A percentile compares a stretch with the other conserved stretches of the same genome.
Conservation (phyloP, 2,329 filamentous ascomycete species). For the Colletotrichum aenigma region DNA sequence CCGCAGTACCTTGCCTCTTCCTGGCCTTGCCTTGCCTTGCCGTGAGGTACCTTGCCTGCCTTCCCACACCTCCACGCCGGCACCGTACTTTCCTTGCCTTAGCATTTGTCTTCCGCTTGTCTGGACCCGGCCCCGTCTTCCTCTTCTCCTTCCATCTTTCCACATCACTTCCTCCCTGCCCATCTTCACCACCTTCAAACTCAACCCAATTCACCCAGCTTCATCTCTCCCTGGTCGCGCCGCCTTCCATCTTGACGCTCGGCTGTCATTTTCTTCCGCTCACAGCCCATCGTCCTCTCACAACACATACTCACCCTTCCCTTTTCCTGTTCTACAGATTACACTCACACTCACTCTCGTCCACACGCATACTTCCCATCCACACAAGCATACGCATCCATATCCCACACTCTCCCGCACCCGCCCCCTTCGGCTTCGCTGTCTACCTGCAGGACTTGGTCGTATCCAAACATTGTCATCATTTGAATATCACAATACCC, state of each 20-base stretch:
- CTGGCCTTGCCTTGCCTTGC: neutral
- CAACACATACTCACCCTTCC: neutral
- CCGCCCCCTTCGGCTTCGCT: neutral
- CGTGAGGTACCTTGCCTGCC: neutral
- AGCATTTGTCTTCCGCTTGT: constrained; percentile 22
- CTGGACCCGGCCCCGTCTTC: constrained; percentile 15
- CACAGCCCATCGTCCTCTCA: neutral
- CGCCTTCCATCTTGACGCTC: neutral
- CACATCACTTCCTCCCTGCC: constrained; percentile 22
- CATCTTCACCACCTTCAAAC: constrained; percentile 22
- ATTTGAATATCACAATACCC: neutral
- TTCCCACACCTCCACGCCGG: neutral
- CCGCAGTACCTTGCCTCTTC: neutral
- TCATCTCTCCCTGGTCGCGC: constrained; percentile 12
- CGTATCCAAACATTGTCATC: neutral
- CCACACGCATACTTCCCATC: neutral
- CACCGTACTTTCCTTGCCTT: constrained; percentile 6
- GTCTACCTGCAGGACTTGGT: neutral
- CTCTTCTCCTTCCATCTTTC: constrained; percentile 20
- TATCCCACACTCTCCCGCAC: neutral
- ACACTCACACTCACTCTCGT: neutral
- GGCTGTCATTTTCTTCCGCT: constrained; percentile 1
- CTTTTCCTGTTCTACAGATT: neutral
- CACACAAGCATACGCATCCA: constrained; percentile 2
- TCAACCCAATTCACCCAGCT: constrained; percentile 4